Evolutionary conservation across 352 stramenopile genomes (phyloP), one percentile per base, ranked within the genome.

Genomic region (Phytophthora parvispora): DNA sequence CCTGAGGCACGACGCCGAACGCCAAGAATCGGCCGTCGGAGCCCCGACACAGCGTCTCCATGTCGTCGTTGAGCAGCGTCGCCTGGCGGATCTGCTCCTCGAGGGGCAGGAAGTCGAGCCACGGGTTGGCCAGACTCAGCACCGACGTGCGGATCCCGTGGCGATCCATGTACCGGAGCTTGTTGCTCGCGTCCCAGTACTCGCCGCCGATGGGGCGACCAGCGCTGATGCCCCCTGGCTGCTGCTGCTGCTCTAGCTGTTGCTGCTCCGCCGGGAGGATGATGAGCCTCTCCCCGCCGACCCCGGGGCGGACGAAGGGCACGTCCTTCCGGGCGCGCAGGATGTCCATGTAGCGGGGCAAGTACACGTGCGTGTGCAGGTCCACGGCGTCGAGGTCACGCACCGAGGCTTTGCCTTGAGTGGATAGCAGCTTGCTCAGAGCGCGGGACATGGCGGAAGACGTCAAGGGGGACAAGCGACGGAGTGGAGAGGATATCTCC

Each of bases 291-390:
- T 90, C 81, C 10, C 69, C 71, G 24, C 52, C 54, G 49, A 58
- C 13, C 36, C 50, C 60, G 64, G 48, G n/a, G 15, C 75, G 72
- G 24, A 91, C 80, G 45, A 84, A 79, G 3, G 83, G 83, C 18
- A 91, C 78, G 43, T 91, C 64, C 2, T 48, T 50, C 10, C 82
- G 83, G 15, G 34, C 32, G 15, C 82, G 74, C 12, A 91, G 62
- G 45, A 91, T 76, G 22, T 80, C 69, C 83, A 91, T 91, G 63
- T 91, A 91, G 8, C 81, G 72, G 32, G 83, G 83, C 7, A 89
- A 64, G 36, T 91, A 91, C 60, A 90, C 77, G 43, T 91, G 83
- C 31, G 83, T 91, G 69, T 91, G 83, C 49, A 91, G 63, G 64
- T 91, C 83, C 40, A 91, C 67, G 16, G 78, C 50, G 18, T 74